Base-by-base conservation (phyloP, 805 yeast genomes). In the Cyberlindnera xylosilytica region DNA sequence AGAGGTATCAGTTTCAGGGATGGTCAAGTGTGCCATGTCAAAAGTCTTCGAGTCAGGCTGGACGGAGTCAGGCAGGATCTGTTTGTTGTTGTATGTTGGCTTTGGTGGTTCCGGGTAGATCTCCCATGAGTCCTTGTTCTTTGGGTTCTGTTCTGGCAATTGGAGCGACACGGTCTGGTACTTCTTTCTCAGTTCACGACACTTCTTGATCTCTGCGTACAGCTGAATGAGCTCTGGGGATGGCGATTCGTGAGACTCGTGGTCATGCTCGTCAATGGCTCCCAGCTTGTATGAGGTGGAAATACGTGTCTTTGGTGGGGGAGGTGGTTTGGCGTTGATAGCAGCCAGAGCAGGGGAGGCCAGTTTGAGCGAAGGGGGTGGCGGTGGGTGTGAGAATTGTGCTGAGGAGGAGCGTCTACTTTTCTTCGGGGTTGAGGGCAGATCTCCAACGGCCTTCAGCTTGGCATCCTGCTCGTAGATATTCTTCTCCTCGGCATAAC, bases 81-180 rank as follows among this genome's bases (percentile, higher is more conserved):
- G 76, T 51, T 76, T 78, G n/a, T 78, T 70, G 64, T 83, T 74
- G 81, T 93, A 81, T 54, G 91, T 81, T 3, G 99, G 97, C 51
- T 80, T 80, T 12, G 99, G 99, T 1, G 98, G 97, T 10, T 82
- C 79, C 0, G 99, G 99, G 60, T 90, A 91, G 38, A 93, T 81
- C 13, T 60, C 60, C 98, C 98, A 93, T 30, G 62, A 65, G 9
- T 69, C 69, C 20, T 54, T 58, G 63, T 95, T 91, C 60, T 91
- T 89, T 2, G 99, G 99, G 63, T 93, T 93, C 53, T 81, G 84
- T 28, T 65, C 60, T 34, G 83, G 84, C 42, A 78, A 69, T 66
- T 93, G 99, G 40, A 78, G 51, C 1, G 97, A 88, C 10, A 77
- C 51, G 2, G 64, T 55, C 63, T 85, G 83, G 61, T 91, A 93